Evolutionary conservation across 805 yeast genomes (phyloP).

Genomic region (Kodamaea neixiangensis): DNA sequence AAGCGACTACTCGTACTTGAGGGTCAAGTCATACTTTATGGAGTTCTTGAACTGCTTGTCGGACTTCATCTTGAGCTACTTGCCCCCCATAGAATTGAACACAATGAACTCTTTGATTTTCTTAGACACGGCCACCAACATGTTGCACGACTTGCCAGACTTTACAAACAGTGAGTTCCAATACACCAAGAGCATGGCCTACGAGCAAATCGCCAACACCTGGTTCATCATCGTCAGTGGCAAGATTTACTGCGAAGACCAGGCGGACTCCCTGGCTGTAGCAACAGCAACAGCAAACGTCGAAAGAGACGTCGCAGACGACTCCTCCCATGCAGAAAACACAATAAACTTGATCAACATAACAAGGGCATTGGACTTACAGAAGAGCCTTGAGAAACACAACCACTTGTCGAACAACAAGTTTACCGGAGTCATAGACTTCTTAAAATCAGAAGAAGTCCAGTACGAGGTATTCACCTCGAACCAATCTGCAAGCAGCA

Average conservation of each 20-base stretch:
- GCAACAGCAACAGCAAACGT: not conserved
- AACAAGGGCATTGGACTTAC: constrained; percentile 38
- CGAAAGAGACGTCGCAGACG: constrained; percentile 1
- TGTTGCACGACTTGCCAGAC: constrained; percentile 65
- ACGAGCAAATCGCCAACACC: constrained; percentile 60
- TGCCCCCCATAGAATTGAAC: constrained; percentile 69
- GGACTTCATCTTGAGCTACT: constrained; percentile 70
- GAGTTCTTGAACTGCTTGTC: constrained; percentile 72
- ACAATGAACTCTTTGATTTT: constrained; percentile 57
- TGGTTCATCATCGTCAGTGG: constrained; percentile 51
- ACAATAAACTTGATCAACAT: constrained; percentile 28
- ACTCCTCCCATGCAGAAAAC: constrained; percentile 15
- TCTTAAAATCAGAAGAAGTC: constrained; percentile 41
- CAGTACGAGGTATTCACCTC: constrained; percentile 29
- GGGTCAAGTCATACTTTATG: constrained; percentile 66
- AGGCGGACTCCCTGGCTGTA: constrained; percentile 10
- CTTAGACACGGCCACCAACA: constrained; percentile 58
- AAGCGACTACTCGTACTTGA: constrained; percentile 73
- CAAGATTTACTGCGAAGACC: constrained; percentile 18
- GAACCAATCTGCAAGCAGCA: constrained; percentile 13
- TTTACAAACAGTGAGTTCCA: constrained; percentile 60
- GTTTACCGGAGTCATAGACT: constrained; percentile 46
- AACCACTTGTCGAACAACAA: constrained; percentile 45
- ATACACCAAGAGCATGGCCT: constrained; percentile 54
- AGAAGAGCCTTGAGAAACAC: constrained; percentile 46